phyloP scores from a whole-genome alignment of 306 rosid species.

The Acacia confusa region DNA sequence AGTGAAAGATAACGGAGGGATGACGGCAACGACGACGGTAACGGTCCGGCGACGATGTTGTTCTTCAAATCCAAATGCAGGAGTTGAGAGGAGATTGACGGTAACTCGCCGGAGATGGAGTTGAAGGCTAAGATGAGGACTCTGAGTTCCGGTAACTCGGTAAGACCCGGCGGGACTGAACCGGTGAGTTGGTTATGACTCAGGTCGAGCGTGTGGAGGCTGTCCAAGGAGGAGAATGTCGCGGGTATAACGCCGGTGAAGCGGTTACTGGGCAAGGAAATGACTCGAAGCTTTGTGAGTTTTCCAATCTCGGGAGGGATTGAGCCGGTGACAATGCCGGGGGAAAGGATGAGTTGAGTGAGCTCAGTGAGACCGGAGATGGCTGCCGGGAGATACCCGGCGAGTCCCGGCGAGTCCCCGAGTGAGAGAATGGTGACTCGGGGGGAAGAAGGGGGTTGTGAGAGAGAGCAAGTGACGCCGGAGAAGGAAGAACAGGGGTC shows the following conservation, averaged over 20 bases:
- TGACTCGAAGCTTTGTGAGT: slow-evolving; percentile 61
- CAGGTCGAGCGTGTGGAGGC: slow-evolving; percentile 82
- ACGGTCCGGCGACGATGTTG: slow-evolving; percentile 50
- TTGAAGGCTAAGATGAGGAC: slow-evolving; percentile 65
- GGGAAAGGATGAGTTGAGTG: slow-evolving; percentile 74
- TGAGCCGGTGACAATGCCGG: slow-evolving; percentile 77
- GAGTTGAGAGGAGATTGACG: slow-evolving; percentile 50
- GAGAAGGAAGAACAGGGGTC: slow-evolving; percentile 78
- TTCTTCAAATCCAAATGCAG: slow-evolving; percentile 59
- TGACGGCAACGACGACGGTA: slow-evolving; percentile 48
- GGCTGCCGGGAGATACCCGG: slow-evolving; percentile 57
- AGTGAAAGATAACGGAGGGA: slow-evolving; percentile 73
- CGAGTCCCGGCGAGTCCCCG: slow-evolving; percentile 53
- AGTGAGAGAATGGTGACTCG: slow-evolving; percentile 64
- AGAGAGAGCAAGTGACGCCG: slow-evolving; percentile 57
- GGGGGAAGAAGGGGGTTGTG: not conserved
- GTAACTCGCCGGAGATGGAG: slow-evolving; percentile 43
- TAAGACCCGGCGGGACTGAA: slow-evolving; percentile 48
- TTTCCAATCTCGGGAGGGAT: slow-evolving; percentile 55
- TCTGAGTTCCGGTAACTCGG: slow-evolving; percentile 44
- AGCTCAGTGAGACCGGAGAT: slow-evolving; percentile 56
- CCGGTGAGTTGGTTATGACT: slow-evolving; percentile 70
- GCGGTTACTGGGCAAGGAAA: slow-evolving; percentile 67
- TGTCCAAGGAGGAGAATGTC: slow-evolving; percentile 42
- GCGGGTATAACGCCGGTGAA: slow-evolving; percentile 62